phyloP scores from a whole-genome alignment of 805 yeast species.

The Myxozyma monticola region DNA sequence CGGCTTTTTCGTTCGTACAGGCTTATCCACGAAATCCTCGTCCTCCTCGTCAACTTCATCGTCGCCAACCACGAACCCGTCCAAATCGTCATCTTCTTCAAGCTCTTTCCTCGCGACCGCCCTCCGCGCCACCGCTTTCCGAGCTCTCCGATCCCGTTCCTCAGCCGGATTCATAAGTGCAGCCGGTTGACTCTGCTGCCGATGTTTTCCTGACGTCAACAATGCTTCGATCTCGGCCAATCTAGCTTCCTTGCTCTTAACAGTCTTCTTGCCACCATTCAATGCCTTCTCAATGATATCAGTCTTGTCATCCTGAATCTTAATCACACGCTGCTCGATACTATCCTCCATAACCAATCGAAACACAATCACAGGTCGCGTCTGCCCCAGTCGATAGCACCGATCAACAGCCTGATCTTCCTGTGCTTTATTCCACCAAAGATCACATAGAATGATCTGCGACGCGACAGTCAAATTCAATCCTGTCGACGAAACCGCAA shows the following conservation, averaged over 20 bases:
- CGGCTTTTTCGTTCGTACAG: background rate
- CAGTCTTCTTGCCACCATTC: slow-evolving; percentile 50
- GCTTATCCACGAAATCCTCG: background rate
- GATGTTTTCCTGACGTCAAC: slow-evolving; percentile 10
- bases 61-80: slow-evolving; percentile 15
- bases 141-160: background rate
- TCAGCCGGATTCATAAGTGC: slow-evolving; percentile 8
- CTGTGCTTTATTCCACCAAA: slow-evolving; percentile 97
- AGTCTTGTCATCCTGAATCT: slow-evolving; percentile 74
- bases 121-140: background rate
- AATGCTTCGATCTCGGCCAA: slow-evolving; percentile 21
- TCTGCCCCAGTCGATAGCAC: slow-evolving; percentile 92
- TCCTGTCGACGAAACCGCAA: slow-evolving; percentile 95
- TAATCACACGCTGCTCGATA: slow-evolving; percentile 87
- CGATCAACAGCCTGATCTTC: slow-evolving; percentile 98
- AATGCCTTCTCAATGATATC: slow-evolving; percentile 79
- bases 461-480: slow-evolving; percentile 91
- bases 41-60: slow-evolving; percentile 11
- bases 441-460: slow-evolving; percentile 88
- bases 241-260: slow-evolving; percentile 21
- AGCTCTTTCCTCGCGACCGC: background rate
- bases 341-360: slow-evolving; percentile 66
- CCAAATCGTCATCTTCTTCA: slow-evolving; percentile 5
- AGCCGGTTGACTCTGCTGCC: slow-evolving; percentile 6
- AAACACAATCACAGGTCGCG: slow-evolving; percentile 72